Percentiles rank a stretch among this genome's conserved stretches.
These are phyloP conservation scores for Carex parvula DNA, from an alignment of 176 grass and related monocot species.

Conservation along the genomic window DNA sequence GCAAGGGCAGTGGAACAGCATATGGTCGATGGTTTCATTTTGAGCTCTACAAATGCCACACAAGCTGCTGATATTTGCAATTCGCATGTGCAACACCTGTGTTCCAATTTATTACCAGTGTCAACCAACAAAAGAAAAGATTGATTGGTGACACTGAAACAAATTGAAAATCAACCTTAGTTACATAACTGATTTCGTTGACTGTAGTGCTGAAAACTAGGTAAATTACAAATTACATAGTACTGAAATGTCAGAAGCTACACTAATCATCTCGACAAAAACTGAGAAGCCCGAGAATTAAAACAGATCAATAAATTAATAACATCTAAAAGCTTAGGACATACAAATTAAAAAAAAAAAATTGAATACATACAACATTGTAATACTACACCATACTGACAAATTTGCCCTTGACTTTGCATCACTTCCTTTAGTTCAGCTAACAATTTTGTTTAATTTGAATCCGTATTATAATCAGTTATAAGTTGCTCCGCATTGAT, in stretches of 20 bases:
- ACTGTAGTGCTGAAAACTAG: not conserved
- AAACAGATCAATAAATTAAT: not conserved
- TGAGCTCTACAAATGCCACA: too few relatives aligned
- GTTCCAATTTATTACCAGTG: not conserved
- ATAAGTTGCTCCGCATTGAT: not conserved
- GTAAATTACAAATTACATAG: not conserved
- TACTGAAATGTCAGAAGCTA: not conserved
- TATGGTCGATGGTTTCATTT: too few relatives aligned
- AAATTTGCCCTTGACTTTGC: too few relatives aligned
- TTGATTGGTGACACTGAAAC: not conserved
- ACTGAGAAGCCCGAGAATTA: not conserved
- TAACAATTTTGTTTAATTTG: too few relatives aligned
- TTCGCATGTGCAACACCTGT: too few relatives aligned
- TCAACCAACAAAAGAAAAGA: not conserved
- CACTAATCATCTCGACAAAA: not conserved
- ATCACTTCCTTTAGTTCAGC: too few relatives aligned
- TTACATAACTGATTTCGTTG: not conserved
- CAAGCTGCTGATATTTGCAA: too few relatives aligned
- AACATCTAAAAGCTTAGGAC: not conserved
- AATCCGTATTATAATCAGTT: not conserved
- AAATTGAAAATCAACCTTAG: not conserved
- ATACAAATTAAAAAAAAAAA: not conserved
- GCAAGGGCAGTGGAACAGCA: too few relatives aligned
- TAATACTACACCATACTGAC: too few relatives aligned
- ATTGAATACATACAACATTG: too few relatives aligned